phyloP scores from a whole-genome alignment of 176 grass and related monocot genomes.

The Oryza coarctata region DNA sequence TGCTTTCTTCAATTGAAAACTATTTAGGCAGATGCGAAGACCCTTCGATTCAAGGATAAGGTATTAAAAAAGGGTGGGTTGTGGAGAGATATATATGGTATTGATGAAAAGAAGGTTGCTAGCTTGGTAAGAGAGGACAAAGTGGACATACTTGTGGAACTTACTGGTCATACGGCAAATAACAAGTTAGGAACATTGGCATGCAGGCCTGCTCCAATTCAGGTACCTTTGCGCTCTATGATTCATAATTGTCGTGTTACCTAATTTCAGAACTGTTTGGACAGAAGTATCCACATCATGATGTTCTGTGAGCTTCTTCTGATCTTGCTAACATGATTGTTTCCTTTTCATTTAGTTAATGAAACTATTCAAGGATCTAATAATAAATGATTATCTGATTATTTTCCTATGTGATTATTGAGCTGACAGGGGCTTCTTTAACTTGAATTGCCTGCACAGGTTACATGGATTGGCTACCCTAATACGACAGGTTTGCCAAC shows the following conservation, averaged over 20 bases:
- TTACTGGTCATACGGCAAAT: conserved; percentile 97
- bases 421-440: not conserved
- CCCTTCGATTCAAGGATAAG: conserved; percentile 90
- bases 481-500: conserved; percentile 98
- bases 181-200: conserved; percentile 98
- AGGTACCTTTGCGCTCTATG: conserved; percentile 50
- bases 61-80: conserved; percentile 89
- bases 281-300: conserved; percentile 7
- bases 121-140: conserved; percentile 92
- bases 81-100: conserved; percentile 97
- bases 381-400: conserved; percentile 22
- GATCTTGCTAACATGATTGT: not conserved
- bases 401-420: not conserved
- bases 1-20: conserved; percentile 35
- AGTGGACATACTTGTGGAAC: conserved; percentile 97
- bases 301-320: not conserved
- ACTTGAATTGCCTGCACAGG: conserved; percentile 46
- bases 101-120: conserved; percentile 91
- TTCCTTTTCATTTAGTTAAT: not conserved
- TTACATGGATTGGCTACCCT: conserved; percentile 99
- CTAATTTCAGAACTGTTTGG: conserved; percentile 23
- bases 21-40: conserved; percentile 97
- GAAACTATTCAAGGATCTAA: conserved; percentile 8
- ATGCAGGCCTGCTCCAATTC: conserved; percentile 85
- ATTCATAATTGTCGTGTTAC: conserved; percentile 7